These are phyloP conservation scores for Cyclanthera cordifolia DNA, from an alignment of 306 rosid species.

Conservation along the genomic window DNA sequence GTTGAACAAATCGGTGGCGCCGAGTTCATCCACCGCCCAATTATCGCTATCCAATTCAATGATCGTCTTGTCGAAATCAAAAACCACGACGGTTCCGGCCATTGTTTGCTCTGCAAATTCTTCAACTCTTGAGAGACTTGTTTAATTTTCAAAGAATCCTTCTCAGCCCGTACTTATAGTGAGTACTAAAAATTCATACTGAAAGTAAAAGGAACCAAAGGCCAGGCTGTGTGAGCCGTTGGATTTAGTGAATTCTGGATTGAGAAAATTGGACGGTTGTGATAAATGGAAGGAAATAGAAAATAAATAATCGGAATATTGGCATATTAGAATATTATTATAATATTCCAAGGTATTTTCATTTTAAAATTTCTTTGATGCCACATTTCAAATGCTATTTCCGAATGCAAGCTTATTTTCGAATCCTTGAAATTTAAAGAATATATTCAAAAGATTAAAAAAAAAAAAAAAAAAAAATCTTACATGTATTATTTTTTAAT, in stretches of 20 bases:
- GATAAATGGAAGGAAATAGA: background rate
- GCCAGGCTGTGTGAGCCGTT: background rate
- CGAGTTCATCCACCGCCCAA: slow-evolving; percentile 12
- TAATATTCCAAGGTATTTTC: background rate
- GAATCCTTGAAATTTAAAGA: too few species aligned
- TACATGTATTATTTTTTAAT: too few species aligned
- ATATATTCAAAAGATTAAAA: too few species aligned
- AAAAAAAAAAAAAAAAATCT: too few species aligned
- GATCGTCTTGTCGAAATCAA: slow-evolving; percentile 11
- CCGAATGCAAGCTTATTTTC: too few species aligned
- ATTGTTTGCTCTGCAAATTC: background rate
- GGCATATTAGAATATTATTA: background rate
- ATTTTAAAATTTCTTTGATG: too few species aligned
- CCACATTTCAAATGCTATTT: too few species aligned
- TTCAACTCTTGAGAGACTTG: background rate
- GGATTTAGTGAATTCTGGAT: background rate
- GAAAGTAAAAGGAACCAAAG: background rate
- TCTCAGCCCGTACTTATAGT: background rate
- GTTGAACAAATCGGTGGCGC: slow-evolving; percentile 12
- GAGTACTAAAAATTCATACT: background rate
- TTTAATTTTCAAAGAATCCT: background rate
- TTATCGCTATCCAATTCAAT: slow-evolving; percentile 2
- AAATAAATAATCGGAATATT: background rate
- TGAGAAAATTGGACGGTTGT: background rate
- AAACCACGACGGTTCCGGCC: background rate